These are phyloP conservation scores for Trichosporon faecale DNA, from an alignment of 1,284 basidiomycete genomes.

Conservation along the genomic window DNA sequence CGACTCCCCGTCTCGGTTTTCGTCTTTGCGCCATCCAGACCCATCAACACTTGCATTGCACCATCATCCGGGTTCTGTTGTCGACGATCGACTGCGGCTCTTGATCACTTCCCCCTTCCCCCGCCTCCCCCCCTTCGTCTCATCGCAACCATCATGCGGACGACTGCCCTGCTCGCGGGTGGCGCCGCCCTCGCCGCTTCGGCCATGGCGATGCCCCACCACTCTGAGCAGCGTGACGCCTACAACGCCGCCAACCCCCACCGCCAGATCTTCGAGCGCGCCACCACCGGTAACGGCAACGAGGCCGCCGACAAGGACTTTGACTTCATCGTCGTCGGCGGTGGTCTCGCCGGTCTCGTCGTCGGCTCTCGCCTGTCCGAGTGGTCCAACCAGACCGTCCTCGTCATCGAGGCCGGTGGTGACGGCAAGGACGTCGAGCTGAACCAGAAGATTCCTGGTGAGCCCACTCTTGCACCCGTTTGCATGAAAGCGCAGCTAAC, in stretches of 20 bases:
- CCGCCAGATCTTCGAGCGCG: conserved; percentile 29
- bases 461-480: conserved; percentile 31
- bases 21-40: conserved; percentile 3
- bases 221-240: neutral
- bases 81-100: neutral
- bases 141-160: neutral
- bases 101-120: neutral
- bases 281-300: conserved; percentile 36
- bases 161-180: neutral
- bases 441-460: conserved; percentile 54
- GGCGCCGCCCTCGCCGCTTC: conserved; percentile 15
- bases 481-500: neutral
- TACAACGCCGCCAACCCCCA: conserved; percentile 37
- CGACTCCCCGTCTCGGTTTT: neutral
- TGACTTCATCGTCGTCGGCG: conserved; percentile 54
- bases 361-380: conserved; percentile 69
- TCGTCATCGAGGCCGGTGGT: conserved; percentile 69
- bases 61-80: no score
- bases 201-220: conserved; percentile 13
- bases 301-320: conserved; percentile 36
- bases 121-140: neutral
- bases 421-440: conserved; percentile 57
- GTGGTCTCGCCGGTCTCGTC: conserved; percentile 70
- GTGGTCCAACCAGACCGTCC: conserved; percentile 64
- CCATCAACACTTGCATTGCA: neutral